Evolutionary conservation across 371 early-diverging fungal genomes (phyloP), one percentile per base, ranked within the genome.

Genomic region (Circinella umbellata): DNA sequence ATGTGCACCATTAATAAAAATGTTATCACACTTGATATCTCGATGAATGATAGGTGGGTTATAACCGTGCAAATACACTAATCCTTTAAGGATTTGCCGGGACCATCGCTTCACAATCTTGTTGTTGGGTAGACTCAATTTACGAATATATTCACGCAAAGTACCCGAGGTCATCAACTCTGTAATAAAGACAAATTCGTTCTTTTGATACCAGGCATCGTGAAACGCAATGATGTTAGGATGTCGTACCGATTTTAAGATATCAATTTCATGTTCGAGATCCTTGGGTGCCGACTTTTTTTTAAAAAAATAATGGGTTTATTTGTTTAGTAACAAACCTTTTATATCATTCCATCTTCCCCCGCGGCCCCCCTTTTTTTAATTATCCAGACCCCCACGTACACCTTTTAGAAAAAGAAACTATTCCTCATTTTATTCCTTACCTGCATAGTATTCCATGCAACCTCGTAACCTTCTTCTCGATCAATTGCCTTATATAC

Each of bases 131-230:
- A 88, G 77, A 20, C 88, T 87, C 4, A 92, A 80, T 75, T 93
- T 93, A 47, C 86, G 83, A 47, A 94, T 86, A 72, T 94, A 96
- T 61, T 86, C 84, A 74, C 93, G 90, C 62, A 92, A 78, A 4
- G 95, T 96, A 34, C 97, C 97, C 2, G 93, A 92, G 3, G 95
- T 93, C 96, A 97, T 97, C 66, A 96, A 84, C 73, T 97, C 98
- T 6, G 98, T 97, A 53, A 97, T 92, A 76, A 96, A 96, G 49
- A 89, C 87, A 73, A 96, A 90, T 64, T 94, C 92, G 60, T 89
- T 86, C 36, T 90, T 85, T 69, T 85, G 79, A 61, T 83, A 81
- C 91, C 92, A 92, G 14, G 89, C 88, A 54, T 88, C 85, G 71
- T 87, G 88, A 68, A 95, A 89, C 67, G 90, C 89, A 77, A 97